Conservation (phyloP, 768 basidiomycete genomes). For the Roridomyces roridus region DNA sequence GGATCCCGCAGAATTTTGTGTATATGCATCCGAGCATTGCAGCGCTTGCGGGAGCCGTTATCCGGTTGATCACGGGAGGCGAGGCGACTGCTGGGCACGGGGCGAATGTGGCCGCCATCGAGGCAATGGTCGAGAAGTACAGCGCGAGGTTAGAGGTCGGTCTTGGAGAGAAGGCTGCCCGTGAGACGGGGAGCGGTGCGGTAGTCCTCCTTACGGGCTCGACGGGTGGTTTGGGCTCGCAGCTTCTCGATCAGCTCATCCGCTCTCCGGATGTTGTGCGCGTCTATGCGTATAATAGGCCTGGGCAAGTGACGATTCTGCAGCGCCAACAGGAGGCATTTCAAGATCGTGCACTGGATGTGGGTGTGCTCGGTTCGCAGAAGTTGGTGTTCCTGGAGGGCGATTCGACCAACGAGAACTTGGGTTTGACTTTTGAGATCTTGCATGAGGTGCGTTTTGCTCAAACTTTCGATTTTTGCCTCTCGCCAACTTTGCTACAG, state of each 20-base stretch:
- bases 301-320: neutral
- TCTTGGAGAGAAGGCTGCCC: slow-evolving; percentile 29
- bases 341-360: slow-evolving; percentile 12
- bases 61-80: slow-evolving; percentile 16
- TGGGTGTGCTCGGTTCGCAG: neutral
- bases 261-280: neutral
- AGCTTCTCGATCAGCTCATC: slow-evolving; percentile 26
- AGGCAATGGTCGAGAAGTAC: slow-evolving; percentile 45
- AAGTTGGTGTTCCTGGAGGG: slow-evolving; percentile 36
- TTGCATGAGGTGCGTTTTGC: slow-evolving; percentile 28
- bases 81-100: neutral
- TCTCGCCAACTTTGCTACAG: slow-evolving; percentile 4
- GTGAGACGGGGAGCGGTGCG: slow-evolving; percentile 30
- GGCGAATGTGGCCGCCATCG: slow-evolving; percentile 26
- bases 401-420: slow-evolving; percentile 24
- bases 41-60: slow-evolving; percentile 35
- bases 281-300: slow-evolving; percentile 43
- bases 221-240: slow-evolving; percentile 41
- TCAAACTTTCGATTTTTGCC: too few species aligned
- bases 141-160: slow-evolving; percentile 26
- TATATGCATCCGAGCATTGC: slow-evolving; percentile 48
- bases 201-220: slow-evolving; percentile 35
- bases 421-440: slow-evolving; percentile 28
- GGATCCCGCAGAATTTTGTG: slow-evolving; percentile 43
- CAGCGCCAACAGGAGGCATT: slow-evolving; percentile 11